Conservation (phyloP, 148 eudicot species). For the Polygonum maritimum region DNA sequence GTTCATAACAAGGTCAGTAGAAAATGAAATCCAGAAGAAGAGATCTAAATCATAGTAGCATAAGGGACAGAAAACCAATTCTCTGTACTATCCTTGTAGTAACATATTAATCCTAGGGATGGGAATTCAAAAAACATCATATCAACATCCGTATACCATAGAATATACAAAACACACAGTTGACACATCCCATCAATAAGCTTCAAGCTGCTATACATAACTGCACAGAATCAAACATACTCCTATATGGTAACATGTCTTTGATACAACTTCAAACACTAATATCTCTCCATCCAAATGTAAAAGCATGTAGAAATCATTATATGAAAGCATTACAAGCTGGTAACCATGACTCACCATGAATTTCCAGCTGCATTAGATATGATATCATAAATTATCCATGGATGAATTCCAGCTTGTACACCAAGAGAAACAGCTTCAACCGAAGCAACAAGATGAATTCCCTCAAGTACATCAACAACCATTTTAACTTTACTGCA, state of each 20-base stretch:
- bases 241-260: background rate
- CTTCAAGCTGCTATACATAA: background rate
- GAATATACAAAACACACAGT: background rate
- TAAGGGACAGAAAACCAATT: background rate
- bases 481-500: conserved; percentile 90
- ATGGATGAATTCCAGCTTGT: conserved; percentile 89
- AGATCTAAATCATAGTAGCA: background rate
- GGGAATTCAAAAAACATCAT: background rate
- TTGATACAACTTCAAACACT: background rate
- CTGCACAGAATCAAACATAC: background rate
- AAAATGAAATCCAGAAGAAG: background rate
- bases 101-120: background rate
- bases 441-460: conserved; percentile 89
- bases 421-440: conserved; percentile 94
- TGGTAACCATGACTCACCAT: conserved; percentile 35
- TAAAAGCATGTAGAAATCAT: background rate
- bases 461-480: conserved; percentile 73
- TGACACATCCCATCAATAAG: background rate
- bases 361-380: conserved; percentile 99
- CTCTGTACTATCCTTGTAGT: background rate
- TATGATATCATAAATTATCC: conserved; percentile 79
- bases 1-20: background rate
- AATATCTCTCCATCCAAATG: background rate
- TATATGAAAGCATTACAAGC: background rate
- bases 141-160: background rate